Conservation (phyloP, 1,284 basidiomycete genomes). For the Malassezia pachydermatis region DNA sequence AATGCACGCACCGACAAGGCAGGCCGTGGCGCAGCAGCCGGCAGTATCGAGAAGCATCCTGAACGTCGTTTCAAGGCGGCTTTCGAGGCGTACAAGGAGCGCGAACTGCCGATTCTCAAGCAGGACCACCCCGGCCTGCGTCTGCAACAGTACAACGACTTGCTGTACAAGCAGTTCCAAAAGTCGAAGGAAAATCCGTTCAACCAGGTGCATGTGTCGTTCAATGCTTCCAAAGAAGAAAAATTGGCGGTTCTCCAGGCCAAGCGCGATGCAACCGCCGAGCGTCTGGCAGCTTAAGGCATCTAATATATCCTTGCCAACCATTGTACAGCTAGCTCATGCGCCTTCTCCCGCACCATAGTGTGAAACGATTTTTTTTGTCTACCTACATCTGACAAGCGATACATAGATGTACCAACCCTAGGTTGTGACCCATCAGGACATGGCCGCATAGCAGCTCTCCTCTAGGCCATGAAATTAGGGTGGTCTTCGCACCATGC, state of each 20-base stretch:
- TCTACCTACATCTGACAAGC: too few relatives aligned
- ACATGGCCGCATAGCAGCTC: slow-evolving; percentile 18
- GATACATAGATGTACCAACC: slow-evolving; percentile 16
- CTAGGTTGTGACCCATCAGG: slow-evolving; percentile 21
- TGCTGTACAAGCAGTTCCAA: slow-evolving; percentile 38
- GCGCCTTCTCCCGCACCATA: too few relatives aligned
- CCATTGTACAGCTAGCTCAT: too few relatives aligned
- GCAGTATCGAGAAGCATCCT: slow-evolving; percentile 78
- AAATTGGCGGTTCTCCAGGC: slow-evolving; percentile 61
- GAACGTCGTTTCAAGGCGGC: slow-evolving; percentile 67
- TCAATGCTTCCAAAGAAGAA: slow-evolving; percentile 73
- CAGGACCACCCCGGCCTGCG: slow-evolving; percentile 73
- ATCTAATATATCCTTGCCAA: neutral
- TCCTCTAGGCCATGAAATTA: slow-evolving; percentile 21
- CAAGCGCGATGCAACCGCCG: slow-evolving; percentile 41
- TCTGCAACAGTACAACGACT: slow-evolving; percentile 66
- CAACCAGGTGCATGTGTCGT: slow-evolving; percentile 55
- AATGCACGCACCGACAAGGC: slow-evolving; percentile 87
- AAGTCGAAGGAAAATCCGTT: slow-evolving; percentile 81
- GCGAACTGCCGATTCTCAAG: slow-evolving; percentile 67
- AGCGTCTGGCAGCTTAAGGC: slow-evolving; percentile 23
- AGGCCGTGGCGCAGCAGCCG: slow-evolving; percentile 56
- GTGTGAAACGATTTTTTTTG: too few relatives aligned
- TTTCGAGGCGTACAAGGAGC: slow-evolving; percentile 82
- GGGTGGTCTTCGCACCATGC: slow-evolving; percentile 15